Base-by-base conservation (phyloP, 768 basidiomycete species). In the Calvatia gigantea region DNA sequence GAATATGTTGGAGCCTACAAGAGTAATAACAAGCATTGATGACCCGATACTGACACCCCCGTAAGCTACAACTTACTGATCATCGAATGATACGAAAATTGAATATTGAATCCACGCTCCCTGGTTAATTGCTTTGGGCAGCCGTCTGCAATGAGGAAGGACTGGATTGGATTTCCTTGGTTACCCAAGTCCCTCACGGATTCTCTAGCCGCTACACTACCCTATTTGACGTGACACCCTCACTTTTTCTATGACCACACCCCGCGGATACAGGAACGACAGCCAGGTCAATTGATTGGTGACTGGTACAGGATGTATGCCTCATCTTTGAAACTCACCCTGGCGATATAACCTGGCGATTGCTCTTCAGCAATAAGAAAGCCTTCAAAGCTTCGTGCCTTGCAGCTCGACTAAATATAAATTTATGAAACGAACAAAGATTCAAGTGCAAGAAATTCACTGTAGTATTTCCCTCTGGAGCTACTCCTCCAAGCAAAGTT, bases 1-100 rank as follows among this genome's bases (percentile, higher is more conserved):
- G 37, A 78, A 80, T 58, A 73, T 75, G 67, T 50, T 82, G 60
- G 65, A 75, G 47, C 76, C 80, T 27, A 80, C 78, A 12, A 70
- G 67, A 55, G 62, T 69, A 19, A 76, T 81, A 52, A 58, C 67
- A 27, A 80, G 74, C 57, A 28, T 53, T 21, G 54, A 56, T 28
- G 55, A 60, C 42, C 37, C 41, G 17, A 42, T 35, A 5, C 35
- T 60, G 14, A 32, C 27, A 28, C 37, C 37, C 15, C 41, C 45
- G 1, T 44, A 19, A 58, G n/a, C 19, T 19, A 27, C n/a, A n/a
- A 14, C 19, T 6, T 25, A 29, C 15, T 33, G n/a, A n/a, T 25
- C 48, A 12, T 27, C 23, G 9, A 28, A 38, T 11, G 29, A 12
- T 12, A 32, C 19, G 21, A n/a, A 32, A 31, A 21, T 19, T 32